Percentiles rank a stretch among this genome's conserved stretches.
Evolutionary conservation across 768 basidiomycete species (phyloP).

Genomic region (Cantharellus anzutake): DNA sequence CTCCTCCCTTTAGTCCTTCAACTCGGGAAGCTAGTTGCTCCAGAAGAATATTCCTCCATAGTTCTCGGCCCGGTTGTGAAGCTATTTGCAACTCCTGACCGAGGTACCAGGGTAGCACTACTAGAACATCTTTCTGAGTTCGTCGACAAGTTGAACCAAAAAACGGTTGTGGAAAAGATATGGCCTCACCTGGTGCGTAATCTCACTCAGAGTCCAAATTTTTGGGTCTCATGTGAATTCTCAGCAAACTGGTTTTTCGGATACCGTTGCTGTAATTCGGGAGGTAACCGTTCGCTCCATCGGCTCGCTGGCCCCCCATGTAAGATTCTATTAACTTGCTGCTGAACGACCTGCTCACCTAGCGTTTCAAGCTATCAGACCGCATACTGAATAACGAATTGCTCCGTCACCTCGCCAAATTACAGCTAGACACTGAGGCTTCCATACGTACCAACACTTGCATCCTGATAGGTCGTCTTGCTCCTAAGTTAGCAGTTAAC

Average conservation of each 20-base stretch:
- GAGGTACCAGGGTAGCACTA: conserved; percentile 85
- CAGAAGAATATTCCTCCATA: conserved; percentile 42
- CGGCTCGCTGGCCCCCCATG: conserved; percentile 69
- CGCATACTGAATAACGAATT: conserved; percentile 94
- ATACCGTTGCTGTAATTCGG: conserved; percentile 84
- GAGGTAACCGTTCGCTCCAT: conserved; percentile 88
- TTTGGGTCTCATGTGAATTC: not conserved
- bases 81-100: conserved; percentile 74
- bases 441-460: conserved; percentile 96
- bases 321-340: conserved; percentile 14
- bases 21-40: conserved; percentile 50
- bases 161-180: conserved; percentile 66
- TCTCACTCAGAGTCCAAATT: not conserved
- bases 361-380: conserved; percentile 46
- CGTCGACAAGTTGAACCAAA: conserved; percentile 72
- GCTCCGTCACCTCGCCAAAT: conserved; percentile 76
- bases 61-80: conserved; percentile 67
- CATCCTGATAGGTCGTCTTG: conserved; percentile 83
- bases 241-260: conserved; percentile 89
- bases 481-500: conserved; percentile 63
- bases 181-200: conserved; percentile 69
- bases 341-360: not conserved
- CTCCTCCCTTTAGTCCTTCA: conserved; percentile 75
- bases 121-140: conserved; percentile 73
- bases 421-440: conserved; percentile 81